Base-by-base conservation (phyloP, 2,329 filamentous ascomycete species). In the Fusarium continuum region DNA sequence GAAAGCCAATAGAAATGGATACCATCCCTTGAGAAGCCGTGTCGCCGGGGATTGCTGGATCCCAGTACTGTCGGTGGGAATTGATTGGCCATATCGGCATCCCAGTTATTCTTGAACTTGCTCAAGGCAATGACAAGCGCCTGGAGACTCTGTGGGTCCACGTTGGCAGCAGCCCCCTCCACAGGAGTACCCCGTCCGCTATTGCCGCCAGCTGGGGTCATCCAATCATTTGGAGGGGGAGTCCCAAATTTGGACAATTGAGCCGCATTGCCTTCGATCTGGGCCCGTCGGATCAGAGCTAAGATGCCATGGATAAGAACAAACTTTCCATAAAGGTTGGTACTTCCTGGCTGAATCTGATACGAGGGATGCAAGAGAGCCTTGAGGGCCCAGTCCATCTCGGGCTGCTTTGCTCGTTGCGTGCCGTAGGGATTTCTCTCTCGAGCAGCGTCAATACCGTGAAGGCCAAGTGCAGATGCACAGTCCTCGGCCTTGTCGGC, bases 1-100 rank as follows among this genome's bases (percentile, higher is more conserved):
- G 87, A 89, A 35, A 92, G 80, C 82, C 87, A 92, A 77, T 88
- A 92, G 73, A 89, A 92, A 68, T 91, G 88, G 13, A 91, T 84
- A 2, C 84, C 89, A 67, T 92, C 89, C 44, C 88, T 79, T 49
- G 86, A 91, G 74, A 91, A 91, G 1, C 90, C 89, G 64, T 88
- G 83, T 14, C 89, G 85, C 41, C 82, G 80, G 44, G 79, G 79
- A 50, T 83, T 83, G n/a, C 79, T 79, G 6, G 78, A 72, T n/a
- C 77, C 78, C 6, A 78, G 71, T 14, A 77, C 76, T 6, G 73
- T 69, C 4, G 76, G 84, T 7, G 87, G 85, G 60, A 91, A 92
- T 70, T 92, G 89, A 31, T 83, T 77, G 11, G 82, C 79, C 79
- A 91, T 88, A 68, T 92, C 90, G 54, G 80, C 76, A 71, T 92